Evolutionary conservation across 768 basidiomycete genomes (phyloP), one percentile per base, ranked within the genome.

Genomic region (Pisolithus orientalis): DNA sequence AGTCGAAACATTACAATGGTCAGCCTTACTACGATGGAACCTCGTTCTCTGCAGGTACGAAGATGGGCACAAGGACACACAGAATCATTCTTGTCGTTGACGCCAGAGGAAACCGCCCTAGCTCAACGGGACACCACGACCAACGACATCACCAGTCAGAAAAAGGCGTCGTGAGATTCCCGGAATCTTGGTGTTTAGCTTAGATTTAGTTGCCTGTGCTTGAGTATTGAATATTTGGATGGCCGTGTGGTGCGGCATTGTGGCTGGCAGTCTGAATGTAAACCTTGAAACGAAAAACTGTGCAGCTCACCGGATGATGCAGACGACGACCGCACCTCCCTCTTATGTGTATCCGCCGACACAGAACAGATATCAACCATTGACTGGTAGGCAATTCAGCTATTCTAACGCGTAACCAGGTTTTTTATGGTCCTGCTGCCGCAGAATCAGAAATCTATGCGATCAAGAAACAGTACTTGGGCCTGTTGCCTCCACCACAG

Each of bases 261-360:
- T 31, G 44, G 27, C 44, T 28, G 44, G n/a, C 6, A 21, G 21
- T 21, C 34, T 34, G 34, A 29, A 28, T 71, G 71, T 59, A 62
- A 84, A 84, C 80, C 70, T 83, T 83, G 80, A 80, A 74, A 61
- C 61, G 72, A 76, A 78, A 80, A 84, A 84, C 83, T 84, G 79
- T 84, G 80, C 79, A 84, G 82, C 70, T 76, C 71, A 64, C 42
- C 77, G 78, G 76, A 76, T 72, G 69, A 83, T 84, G 82, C 80
- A 83, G 75, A 55, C 56, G 43, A 70, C 71, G 58, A 72, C 65
- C 53, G 72, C 64, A 53, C 59, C 74, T 51, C 70, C 70, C 56
- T 62, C 68, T 59, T 68, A 67, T 59, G 63, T 62, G 55, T 68
- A 64, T 56, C 71, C 67, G 58, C 68, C 64, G 53, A 72, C 66